Conservation (phyloP, 805 yeast genomes). For the Cyberlindnera sargentensis region DNA sequence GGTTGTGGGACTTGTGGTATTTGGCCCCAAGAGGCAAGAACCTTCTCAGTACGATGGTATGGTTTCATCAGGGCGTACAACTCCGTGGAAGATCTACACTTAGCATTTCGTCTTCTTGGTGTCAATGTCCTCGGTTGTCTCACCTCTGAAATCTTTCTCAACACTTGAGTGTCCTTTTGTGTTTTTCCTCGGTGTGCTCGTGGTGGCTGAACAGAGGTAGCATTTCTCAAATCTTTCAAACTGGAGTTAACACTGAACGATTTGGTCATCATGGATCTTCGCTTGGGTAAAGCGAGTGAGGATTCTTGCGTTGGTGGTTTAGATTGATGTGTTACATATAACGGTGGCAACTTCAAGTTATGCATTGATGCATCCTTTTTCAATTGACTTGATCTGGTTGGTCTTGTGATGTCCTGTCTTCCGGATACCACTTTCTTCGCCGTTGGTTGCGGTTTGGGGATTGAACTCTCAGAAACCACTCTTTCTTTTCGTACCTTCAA, state of each 20-base stretch:
- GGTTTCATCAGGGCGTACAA: constrained; percentile 6
- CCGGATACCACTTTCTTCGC: constrained; percentile 12
- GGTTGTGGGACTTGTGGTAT: neutral
- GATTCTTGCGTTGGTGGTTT: neutral
- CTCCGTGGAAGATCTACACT: constrained; percentile 5
- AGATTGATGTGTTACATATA: neutral
- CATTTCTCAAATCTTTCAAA: constrained; percentile 9
- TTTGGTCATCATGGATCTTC: constrained; percentile 13
- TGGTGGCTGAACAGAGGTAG: neutral
- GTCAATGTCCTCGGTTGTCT: constrained; percentile 4
- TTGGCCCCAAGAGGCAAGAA: constrained; percentile 5
- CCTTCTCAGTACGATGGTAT: constrained; percentile 11
- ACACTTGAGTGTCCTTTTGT: no score
- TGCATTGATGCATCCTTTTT: constrained; percentile 14
- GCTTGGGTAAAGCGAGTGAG: constrained; percentile 11
- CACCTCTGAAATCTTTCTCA: neutral
- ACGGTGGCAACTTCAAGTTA: constrained; percentile 4
- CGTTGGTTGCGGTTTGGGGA: constrained; percentile 5
- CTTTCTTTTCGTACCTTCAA: constrained; percentile 7
- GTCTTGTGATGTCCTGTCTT: constrained; percentile 5
- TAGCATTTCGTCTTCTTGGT: neutral
- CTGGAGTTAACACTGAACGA: constrained; percentile 16
- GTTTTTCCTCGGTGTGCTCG: no score
- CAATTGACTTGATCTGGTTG: constrained; percentile 16
- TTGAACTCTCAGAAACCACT: constrained; percentile 4